Evolutionary conservation across 345 rosid genomes (phyloP), one percentile per base, ranked within the genome.

Genomic region (Populus nigra): DNA sequence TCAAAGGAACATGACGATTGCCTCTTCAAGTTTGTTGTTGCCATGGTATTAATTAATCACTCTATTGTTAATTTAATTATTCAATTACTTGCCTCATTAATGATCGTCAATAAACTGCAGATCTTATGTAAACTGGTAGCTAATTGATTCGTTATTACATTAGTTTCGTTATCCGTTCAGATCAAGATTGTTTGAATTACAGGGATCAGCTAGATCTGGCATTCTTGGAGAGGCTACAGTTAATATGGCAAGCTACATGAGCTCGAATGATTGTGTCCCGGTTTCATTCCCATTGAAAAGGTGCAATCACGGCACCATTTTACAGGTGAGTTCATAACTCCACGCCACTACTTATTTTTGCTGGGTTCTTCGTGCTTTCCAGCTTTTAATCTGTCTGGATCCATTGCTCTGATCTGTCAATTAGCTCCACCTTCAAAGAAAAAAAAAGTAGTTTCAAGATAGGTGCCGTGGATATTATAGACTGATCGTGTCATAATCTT

Each of bases 161-260:
- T 47, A 47, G 50, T 47, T 47, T 47, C 17, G 16, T 13, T 15
- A 47, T 47, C 50, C 50, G 50, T 47, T 47, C 5, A 3, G 5
- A 47, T 45, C 50, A 15, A 47, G 16, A 47, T 47, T 47, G 50
- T 79, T 41, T 18, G 38, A 2, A 23, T 78, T 25, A 22, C 49
- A 90, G 94, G 94, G 94, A 57, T 85, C 86, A 9, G 79, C 82
- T 9, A 84, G 86, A 84, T 90, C 89, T 29, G 88, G 92, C 41
- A 78, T 88, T 70, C 89, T 90, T 47, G 94, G 94, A 22, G 91
- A 90, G 83, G 84, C 83, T 25, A 76, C 84, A 1, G 8, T 89
- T 72, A 87, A 86, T 53, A 69, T 87, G 86, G 85, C 84, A n/a
- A 73, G 78, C 65, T 88, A 86, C 50, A 81, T 81, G 75, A 83